Percentiles rank a stretch among this genome's conserved stretches.
phyloP scores from a whole-genome alignment of 306 rosid genomes.

The Vicia villosa region DNA sequence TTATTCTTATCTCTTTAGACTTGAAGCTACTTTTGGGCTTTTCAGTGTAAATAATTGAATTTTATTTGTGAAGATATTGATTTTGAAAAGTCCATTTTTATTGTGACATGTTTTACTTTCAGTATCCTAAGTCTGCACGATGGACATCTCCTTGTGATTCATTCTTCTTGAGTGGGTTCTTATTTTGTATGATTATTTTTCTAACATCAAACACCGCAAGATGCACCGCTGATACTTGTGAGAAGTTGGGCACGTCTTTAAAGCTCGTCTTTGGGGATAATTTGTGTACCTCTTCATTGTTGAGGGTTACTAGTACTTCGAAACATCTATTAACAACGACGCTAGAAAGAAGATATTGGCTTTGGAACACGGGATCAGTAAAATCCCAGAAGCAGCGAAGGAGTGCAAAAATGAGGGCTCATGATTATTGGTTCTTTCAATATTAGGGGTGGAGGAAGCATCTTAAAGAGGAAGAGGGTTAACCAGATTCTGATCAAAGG shows the following conservation, averaged over 20 bases:
- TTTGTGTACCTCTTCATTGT: slow-evolving; percentile 1
- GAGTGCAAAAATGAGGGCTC: too few relatives aligned
- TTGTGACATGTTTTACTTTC: slow-evolving; percentile 38
- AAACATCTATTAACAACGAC: slow-evolving; percentile 39
- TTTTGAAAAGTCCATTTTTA: slow-evolving; percentile 7
- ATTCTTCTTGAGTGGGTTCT: slow-evolving; percentile 34
- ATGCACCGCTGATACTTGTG: slow-evolving; percentile 18
- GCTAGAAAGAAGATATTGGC: too few relatives aligned
- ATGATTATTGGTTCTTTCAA: too few relatives aligned
- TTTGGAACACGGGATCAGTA: too few relatives aligned
- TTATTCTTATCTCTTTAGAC: slow-evolving; percentile 33
- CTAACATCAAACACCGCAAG: slow-evolving; percentile 30
- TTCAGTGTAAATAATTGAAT: slow-evolving; percentile 32
- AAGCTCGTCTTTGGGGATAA: slow-evolving; percentile 16
- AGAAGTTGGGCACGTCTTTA: slow-evolving; percentile 29
- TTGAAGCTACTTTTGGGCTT: slow-evolving; percentile 37
- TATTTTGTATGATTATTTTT: slow-evolving; percentile 30
- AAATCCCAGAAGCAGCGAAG: too few relatives aligned
- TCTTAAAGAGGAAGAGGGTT: too few relatives aligned
- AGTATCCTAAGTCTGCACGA: slow-evolving; percentile 21
- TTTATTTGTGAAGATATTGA: slow-evolving; percentile 9
- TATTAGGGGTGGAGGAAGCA: too few relatives aligned
- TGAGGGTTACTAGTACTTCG: slow-evolving; percentile 3
- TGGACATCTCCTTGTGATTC: slow-evolving; percentile 32
- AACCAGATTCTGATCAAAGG: too few relatives aligned